These are phyloP conservation scores for Tricharina praecox DNA, from an alignment of 495 filamentous ascomycete genomes.

Conservation along the genomic window DNA sequence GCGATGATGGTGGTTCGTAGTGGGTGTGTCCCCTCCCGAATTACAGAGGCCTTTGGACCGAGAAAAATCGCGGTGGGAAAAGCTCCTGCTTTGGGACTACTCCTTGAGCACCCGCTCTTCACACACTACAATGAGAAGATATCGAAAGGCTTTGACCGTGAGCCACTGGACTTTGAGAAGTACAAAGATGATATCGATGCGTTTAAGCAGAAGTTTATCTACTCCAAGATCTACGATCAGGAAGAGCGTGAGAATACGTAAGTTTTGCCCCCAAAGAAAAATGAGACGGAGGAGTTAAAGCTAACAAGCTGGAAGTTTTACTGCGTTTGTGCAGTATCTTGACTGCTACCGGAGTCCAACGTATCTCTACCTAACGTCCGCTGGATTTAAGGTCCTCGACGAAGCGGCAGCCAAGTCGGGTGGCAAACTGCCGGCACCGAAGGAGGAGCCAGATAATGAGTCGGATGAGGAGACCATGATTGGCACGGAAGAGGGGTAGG, in stretches of 20 bases:
- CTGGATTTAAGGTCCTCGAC: conserved; percentile 20
- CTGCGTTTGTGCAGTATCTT: conserved; percentile 24
- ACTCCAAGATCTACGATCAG: conserved; percentile 72
- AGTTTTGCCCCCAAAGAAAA: conserved; percentile 29
- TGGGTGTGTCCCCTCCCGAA: conserved; percentile 48
- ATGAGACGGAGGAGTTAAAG: too few relatives aligned
- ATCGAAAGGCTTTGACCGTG: conserved; percentile 36
- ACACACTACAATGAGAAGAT: conserved; percentile 56
- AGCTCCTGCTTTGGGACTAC: conserved; percentile 69
- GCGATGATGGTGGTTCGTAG: conserved; percentile 65
- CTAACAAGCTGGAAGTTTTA: conserved; percentile 14
- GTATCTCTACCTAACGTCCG: conserved; percentile 22
- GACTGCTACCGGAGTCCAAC: conserved; percentile 13
- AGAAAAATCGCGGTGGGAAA: conserved; percentile 75
- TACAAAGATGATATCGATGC: conserved; percentile 60
- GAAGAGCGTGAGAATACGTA: conserved; percentile 65
- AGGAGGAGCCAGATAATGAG: not conserved
- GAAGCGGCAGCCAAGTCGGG: not conserved
- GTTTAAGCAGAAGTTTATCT: conserved; percentile 90
- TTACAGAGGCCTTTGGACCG: conserved; percentile 49
- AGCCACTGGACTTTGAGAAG: conserved; percentile 58
- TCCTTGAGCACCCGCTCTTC: conserved; percentile 83
- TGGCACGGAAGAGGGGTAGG: conserved; percentile 2
- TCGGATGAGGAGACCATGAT: not conserved
- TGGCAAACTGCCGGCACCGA: not conserved